Conservation (phyloP, 2,329 filamentous ascomycete species). For the Talaromyces piceae region DNA sequence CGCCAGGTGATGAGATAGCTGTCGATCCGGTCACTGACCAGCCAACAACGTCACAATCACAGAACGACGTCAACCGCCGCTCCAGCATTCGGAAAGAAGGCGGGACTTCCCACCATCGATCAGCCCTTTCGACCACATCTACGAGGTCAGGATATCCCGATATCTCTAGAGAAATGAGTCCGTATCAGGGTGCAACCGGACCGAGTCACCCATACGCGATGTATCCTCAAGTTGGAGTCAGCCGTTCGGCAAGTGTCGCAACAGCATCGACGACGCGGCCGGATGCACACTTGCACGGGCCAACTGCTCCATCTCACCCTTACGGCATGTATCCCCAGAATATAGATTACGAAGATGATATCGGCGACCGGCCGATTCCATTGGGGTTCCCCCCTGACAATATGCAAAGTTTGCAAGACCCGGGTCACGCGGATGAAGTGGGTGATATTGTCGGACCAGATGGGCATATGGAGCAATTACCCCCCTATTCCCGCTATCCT, state of each 20-base stretch:
- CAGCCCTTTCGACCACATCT: slow-evolving; percentile 19
- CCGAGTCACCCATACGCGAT: slow-evolving; percentile 80
- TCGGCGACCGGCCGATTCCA: slow-evolving; percentile 45
- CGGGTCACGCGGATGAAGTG: slow-evolving; percentile 62
- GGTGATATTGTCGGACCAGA: slow-evolving; percentile 81
- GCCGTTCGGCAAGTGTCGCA: slow-evolving; percentile 57
- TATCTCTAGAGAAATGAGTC: slow-evolving; percentile 48
- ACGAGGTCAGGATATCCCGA: slow-evolving; percentile 35
- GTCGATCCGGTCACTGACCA: slow-evolving; percentile 31
- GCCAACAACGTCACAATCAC: slow-evolving; percentile 12
- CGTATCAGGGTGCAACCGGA: slow-evolving; percentile 61
- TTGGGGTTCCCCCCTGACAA: slow-evolving; percentile 65
- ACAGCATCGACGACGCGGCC: slow-evolving; percentile 61
- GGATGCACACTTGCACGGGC: slow-evolving; percentile 53
- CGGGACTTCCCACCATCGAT: slow-evolving; percentile 26
- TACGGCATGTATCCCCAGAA: slow-evolving; percentile 83
- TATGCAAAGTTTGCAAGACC: slow-evolving; percentile 59
- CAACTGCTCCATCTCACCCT: slow-evolving; percentile 68
- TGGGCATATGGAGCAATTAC: slow-evolving; percentile 83
- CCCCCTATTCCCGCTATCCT: slow-evolving; percentile 85
- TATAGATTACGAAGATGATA: slow-evolving; percentile 54
- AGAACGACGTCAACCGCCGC: slow-evolving; percentile 17
- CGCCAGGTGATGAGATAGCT: slow-evolving; percentile 19
- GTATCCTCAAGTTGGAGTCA: slow-evolving; percentile 63
- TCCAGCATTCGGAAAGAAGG: slow-evolving; percentile 31